Evolutionary conservation across 495 filamentous ascomycete genomes (phyloP).

Genomic region (Clohesyomyces aquaticus): DNA sequence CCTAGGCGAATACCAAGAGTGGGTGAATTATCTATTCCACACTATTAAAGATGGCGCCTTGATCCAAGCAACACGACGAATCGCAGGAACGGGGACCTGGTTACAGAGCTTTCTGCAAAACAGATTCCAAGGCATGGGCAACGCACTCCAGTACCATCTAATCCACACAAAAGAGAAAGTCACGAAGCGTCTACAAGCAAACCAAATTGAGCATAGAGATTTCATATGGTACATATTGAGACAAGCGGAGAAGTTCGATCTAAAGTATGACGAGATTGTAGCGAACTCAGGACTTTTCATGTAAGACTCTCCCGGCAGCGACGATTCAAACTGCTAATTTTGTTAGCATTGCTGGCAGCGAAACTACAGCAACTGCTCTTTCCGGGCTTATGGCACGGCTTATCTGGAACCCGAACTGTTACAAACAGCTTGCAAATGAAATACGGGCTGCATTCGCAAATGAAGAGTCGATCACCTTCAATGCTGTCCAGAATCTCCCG

Average conservation of each 20-base stretch:
- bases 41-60: slow-evolving; percentile 26
- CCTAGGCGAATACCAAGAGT: slow-evolving; percentile 28
- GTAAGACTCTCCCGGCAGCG: not conserved
- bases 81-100: slow-evolving; percentile 29
- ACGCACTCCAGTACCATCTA: slow-evolving; percentile 20
- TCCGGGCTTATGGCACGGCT: slow-evolving; percentile 21
- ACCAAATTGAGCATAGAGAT: slow-evolving; percentile 25
- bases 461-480: slow-evolving; percentile 28
- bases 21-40: slow-evolving; percentile 27
- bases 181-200: slow-evolving; percentile 14
- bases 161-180: slow-evolving; percentile 26
- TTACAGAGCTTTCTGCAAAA: slow-evolving; percentile 26
- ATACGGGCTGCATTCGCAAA: slow-evolving; percentile 25
- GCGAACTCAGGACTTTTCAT: slow-evolving; percentile 29
- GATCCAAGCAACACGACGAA: slow-evolving; percentile 22
- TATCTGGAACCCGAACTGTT: slow-evolving; percentile 26
- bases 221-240: slow-evolving; percentile 33
- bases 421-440: slow-evolving; percentile 16
- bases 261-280: slow-evolving; percentile 31
- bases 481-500: slow-evolving; percentile 14
- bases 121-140: slow-evolving; percentile 26
- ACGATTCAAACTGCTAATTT: not conserved
- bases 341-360: slow-evolving; percentile 27
- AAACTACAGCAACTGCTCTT: slow-evolving; percentile 30
- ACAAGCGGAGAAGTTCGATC: slow-evolving; percentile 28